Percentiles rank a stretch among this genome's conserved stretches.
phyloP scores from a whole-genome alignment of 768 basidiomycete species.

The Pleurotus ostreatus region DNA sequence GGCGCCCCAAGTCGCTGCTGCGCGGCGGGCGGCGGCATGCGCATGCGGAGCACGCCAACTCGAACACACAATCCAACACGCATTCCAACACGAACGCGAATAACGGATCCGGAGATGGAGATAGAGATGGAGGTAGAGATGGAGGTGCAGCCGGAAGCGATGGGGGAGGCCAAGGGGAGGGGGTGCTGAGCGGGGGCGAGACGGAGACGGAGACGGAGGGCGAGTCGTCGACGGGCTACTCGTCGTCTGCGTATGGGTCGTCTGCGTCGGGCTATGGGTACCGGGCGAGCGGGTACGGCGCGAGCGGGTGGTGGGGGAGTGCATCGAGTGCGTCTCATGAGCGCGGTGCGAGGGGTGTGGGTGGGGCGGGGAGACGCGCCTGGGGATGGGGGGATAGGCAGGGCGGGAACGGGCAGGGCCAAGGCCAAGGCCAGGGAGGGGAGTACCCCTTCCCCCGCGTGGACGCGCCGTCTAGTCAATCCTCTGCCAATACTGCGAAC shows the following conservation, averaged over 20 bases:
- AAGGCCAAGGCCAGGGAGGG: not conserved
- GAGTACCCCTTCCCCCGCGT: conserved; percentile 12
- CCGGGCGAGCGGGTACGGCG: no score
- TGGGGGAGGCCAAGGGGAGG: conserved; percentile 36
- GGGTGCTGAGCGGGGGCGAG: conserved; percentile 26
- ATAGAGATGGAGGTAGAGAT: conserved; percentile 29
- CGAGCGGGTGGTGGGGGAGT: no score
- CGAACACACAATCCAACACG: no score
- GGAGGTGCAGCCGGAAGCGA: no score
- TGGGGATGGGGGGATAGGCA: not conserved
- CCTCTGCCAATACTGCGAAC: conserved; percentile 16
- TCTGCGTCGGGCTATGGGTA: no score
- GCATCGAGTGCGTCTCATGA: no score
- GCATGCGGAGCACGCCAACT: no score
- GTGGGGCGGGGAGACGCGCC: not conserved
- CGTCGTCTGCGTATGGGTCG: not conserved
- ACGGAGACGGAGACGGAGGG: conserved; percentile 45
- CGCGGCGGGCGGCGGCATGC: not conserved
- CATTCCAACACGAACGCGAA: no score
- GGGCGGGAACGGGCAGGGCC: not conserved
- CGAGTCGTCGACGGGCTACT: conserved; percentile 17
- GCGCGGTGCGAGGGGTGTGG: no score
- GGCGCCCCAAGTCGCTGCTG: conserved; percentile 59
- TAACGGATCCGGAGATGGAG: not conserved
- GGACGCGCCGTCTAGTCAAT: conserved; percentile 11